These are phyloP conservation scores for Physcia stellaris DNA, from an alignment of 495 filamentous ascomycete species.

Conservation along the genomic window DNA sequence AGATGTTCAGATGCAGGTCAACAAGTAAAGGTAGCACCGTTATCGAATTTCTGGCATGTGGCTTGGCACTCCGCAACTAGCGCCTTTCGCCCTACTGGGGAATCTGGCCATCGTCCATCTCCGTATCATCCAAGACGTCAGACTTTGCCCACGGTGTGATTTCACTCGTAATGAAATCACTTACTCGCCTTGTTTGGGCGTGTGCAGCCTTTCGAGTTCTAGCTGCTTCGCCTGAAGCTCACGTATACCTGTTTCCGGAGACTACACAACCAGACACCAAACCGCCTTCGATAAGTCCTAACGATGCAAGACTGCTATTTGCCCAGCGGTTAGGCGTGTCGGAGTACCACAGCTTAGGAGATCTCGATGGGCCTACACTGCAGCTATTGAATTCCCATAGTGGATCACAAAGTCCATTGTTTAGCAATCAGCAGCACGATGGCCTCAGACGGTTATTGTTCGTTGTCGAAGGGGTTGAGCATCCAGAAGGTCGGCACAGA, in stretches of 20 bases:
- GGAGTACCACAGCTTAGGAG: constrained; percentile 32
- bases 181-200: constrained; percentile 3
- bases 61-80: too few relatives aligned
- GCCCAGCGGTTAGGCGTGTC: constrained; percentile 41
- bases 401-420: constrained; percentile 26
- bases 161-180: constrained; percentile 12
- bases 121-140: too few relatives aligned
- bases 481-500: constrained; percentile 22
- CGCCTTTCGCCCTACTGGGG: too few relatives aligned
- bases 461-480: constrained; percentile 33
- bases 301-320: constrained; percentile 37
- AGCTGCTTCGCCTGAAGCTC: constrained; percentile 13
- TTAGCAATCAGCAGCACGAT: constrained; percentile 17
- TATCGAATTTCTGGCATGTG: too few relatives aligned
- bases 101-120: too few relatives aligned
- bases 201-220: neutral
- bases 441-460: constrained; percentile 24
- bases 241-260: constrained; percentile 27
- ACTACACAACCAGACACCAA: neutral
- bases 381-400: constrained; percentile 35
- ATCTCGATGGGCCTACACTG: constrained; percentile 29
- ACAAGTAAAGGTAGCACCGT: too few relatives aligned
- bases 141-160: too few relatives aligned
- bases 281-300: constrained; percentile 22
- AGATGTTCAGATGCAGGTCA: too few relatives aligned